phyloP scores from a whole-genome alignment of 805 yeast species.

The Candida oleophila region DNA sequence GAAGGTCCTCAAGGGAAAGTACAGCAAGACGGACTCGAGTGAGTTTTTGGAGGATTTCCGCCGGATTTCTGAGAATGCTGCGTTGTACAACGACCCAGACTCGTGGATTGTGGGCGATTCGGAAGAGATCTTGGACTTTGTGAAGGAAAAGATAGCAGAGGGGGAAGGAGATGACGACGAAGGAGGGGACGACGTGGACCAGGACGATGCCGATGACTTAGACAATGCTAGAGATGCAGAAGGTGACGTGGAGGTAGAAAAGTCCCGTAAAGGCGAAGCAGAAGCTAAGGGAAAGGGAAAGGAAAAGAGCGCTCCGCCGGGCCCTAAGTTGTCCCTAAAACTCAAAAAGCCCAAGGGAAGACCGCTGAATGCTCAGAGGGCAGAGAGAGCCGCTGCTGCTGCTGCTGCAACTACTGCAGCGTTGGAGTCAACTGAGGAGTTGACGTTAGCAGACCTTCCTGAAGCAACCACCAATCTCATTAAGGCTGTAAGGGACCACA shows the following conservation, averaged over 20 bases:
- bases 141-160: constrained; percentile 47
- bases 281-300: neutral
- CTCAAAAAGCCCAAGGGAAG: constrained; percentile 3
- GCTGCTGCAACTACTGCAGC: constrained; percentile 2
- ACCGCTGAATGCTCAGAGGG: neutral
- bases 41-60: constrained; percentile 36
- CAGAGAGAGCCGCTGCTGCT: constrained; percentile 7
- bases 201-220: too few species aligned
- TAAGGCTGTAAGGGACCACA: constrained; percentile 42
- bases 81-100: constrained; percentile 39
- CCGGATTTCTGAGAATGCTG: constrained; percentile 37
- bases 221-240: constrained; percentile 12
- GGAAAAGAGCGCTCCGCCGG: too few species aligned
- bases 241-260: constrained; percentile 13
- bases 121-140: constrained; percentile 51
- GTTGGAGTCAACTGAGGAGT: constrained; percentile 4
- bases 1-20: constrained; percentile 41
- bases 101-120: constrained; percentile 68
- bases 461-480: constrained; percentile 24
- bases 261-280: too few species aligned
- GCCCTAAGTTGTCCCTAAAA: constrained; percentile 3
- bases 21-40: constrained; percentile 37
- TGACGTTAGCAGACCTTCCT: constrained; percentile 20
- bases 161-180: constrained; percentile 26
- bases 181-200: constrained; percentile 9